These are phyloP conservation scores for Diddensiella santjacobensis DNA, from an alignment of 805 yeast genomes.

Conservation along the genomic window DNA sequence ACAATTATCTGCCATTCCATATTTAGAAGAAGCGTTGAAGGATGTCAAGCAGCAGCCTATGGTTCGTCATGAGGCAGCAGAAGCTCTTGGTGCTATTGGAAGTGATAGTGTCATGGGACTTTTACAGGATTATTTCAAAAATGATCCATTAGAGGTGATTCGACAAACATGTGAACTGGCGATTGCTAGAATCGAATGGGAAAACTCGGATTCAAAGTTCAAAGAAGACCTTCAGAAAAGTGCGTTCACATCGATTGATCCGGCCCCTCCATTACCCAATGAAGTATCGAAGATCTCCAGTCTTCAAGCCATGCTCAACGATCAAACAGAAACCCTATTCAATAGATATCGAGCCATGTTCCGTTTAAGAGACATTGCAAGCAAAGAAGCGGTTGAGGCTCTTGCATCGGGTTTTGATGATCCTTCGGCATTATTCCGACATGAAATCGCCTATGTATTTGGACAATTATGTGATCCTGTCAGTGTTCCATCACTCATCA, in stretches of 20 bases:
- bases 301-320: conserved; percentile 65
- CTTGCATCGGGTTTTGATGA: conserved; percentile 87
- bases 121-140: conserved; percentile 56
- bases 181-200: conserved; percentile 92
- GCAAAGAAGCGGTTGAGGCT: conserved; percentile 89
- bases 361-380: conserved; percentile 90
- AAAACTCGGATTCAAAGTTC: conserved; percentile 60
- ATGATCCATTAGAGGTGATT: conserved; percentile 83
- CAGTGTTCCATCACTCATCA: conserved; percentile 80
- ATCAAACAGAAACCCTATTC: conserved; percentile 74
- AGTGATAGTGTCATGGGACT: conserved; percentile 67
- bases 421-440: conserved; percentile 90
- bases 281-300: conserved; percentile 58
- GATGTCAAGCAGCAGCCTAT: conserved; percentile 67
- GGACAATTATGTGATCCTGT: conserved; percentile 96
- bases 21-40: conserved; percentile 65
- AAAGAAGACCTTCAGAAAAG: conserved; percentile 71
- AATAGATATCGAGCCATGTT: conserved; percentile 98
- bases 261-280: conserved; percentile 95
- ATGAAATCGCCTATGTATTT: conserved; percentile 96
- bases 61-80: conserved; percentile 99
- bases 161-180: conserved; percentile 98
- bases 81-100: conserved; percentile 95
- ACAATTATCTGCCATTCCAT: conserved; percentile 72
- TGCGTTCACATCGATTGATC: conserved; percentile 84